Base-by-base conservation (phyloP, 2,329 filamentous ascomycete genomes). In the Escovopsis sp. region DNA sequence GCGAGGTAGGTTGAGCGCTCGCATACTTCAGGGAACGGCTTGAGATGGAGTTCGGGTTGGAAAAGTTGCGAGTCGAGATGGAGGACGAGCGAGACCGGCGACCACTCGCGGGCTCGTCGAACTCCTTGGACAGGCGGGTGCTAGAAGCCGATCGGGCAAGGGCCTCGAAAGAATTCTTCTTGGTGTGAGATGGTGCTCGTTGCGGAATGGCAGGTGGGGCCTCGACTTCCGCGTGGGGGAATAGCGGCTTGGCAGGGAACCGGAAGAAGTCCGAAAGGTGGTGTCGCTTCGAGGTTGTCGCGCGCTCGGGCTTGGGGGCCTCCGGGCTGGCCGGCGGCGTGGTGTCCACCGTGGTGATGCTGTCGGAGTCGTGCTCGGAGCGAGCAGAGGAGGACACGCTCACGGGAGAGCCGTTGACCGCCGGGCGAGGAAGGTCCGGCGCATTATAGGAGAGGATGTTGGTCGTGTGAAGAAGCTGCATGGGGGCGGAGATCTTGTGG, bases 381-480 rank as follows among this genome's bases (percentile, higher is more conserved):
- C 14, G 10, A 10, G 28, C 15, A 5, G 28, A 31, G 11, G 28
- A 31, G 14, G 28, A n/a, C 12, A 18, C 17, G 28, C 69, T 68
- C 39, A 57, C 61, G 3, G 68, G 64, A 6, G 60, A 62, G 47
- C 64, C 65, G 51, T 63, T 63, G 27, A 69, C 72, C 10, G 63
- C 47, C n/a, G 44, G 54, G 50, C 51, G 67, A 31, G 64, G 63
- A 42, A 94, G 76, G 52, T 94, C 81, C 34, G 88, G 88, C 9
- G 90, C 87, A 52, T 88, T 88, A 68, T 94, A 94, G 7, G 85
- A 86, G 36, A 94, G 77, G 72, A 92, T 85, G 59, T 96, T 98
- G 47, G 90, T 96, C 5, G 88, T 94, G 40, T 90, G 92, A 33
- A 94, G 66, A 43, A 98, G 70, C 57, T 86, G 78, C 35, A 94